Percentiles rank a stretch among this genome's conserved stretches.
Evolutionary conservation across 2,329 filamentous ascomycete species (phyloP).

Genomic region (Coniochaeta sp.): DNA sequence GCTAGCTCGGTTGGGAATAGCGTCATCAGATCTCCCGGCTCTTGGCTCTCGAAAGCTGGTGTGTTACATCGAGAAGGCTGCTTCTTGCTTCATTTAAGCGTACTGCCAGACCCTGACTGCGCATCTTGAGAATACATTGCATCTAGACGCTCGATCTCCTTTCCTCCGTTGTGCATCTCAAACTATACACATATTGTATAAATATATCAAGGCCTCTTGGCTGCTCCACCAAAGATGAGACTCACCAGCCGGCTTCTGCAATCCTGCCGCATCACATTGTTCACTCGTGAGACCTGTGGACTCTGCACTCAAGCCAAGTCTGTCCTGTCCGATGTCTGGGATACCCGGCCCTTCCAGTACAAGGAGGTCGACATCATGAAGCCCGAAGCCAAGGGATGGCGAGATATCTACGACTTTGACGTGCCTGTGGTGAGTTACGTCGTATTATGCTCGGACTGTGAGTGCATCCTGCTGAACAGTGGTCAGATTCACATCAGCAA

Average conservation of each 20-base stretch:
- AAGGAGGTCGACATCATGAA: conserved; percentile 63
- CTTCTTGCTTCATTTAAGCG: too few species aligned
- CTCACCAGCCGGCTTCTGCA: conserved; percentile 41
- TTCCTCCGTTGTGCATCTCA: too few species aligned
- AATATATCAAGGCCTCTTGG: too few species aligned
- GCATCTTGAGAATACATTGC: too few species aligned
- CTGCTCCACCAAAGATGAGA: conserved; percentile 29
- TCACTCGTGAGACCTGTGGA: conserved; percentile 64
- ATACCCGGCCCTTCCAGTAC: conserved; percentile 59
- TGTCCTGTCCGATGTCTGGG: conserved; percentile 61
- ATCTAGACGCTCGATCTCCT: too few species aligned
- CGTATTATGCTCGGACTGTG: background rate
- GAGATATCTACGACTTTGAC: conserved; percentile 70
- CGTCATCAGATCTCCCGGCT: background rate
- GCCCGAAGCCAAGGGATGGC: conserved; percentile 56
- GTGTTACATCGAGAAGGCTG: too few species aligned
- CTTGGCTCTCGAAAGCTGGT: background rate
- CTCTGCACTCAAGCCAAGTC: conserved; percentile 62
- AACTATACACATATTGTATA: too few species aligned
- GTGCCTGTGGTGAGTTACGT: conserved; percentile 62
- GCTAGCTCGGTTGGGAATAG: conserved; percentile 1
- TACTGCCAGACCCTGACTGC: too few species aligned
- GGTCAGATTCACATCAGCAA: conserved; percentile 56
- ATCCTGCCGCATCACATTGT: conserved; percentile 62
- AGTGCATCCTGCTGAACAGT: background rate